A percentile compares a stretch with the other conserved stretches of the same genome.
phyloP scores from a whole-genome alignment of 345 rosid genomes.

The Eucalyptus curtisii region DNA sequence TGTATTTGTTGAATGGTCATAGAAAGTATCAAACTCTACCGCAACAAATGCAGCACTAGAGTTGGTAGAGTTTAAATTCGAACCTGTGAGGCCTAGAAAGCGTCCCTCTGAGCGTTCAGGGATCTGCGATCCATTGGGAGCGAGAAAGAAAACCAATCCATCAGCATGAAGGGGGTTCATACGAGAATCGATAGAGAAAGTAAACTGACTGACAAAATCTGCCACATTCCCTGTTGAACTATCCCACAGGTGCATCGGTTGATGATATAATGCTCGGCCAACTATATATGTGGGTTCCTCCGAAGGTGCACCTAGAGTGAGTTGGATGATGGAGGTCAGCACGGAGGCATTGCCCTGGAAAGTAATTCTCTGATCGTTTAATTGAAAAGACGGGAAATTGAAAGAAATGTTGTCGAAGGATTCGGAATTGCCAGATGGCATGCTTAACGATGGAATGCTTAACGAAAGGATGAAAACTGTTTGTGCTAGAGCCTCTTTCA shows the following conservation, averaged over 20 bases:
- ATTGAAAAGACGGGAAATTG: background rate
- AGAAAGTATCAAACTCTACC: background rate
- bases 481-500: background rate
- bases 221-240: background rate
- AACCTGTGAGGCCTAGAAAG: background rate
- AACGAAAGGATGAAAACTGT: background rate
- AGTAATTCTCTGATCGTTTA: background rate
- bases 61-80: background rate
- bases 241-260: constrained; percentile 11
- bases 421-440: background rate
- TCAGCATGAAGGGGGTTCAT: background rate
- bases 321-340: background rate
- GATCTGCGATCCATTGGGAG: background rate
- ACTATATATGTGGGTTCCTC: background rate
- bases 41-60: background rate
- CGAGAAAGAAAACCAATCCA: constrained; percentile 3
- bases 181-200: background rate
- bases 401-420: background rate
- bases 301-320: background rate
- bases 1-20: background rate
- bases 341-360: background rate
- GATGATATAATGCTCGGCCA: background rate
- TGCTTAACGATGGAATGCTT: background rate
- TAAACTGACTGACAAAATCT: constrained; percentile 7
- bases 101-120: background rate